phyloP scores from a whole-genome alignment of 257 asterid species.

The Gentiana macrophylla region DNA sequence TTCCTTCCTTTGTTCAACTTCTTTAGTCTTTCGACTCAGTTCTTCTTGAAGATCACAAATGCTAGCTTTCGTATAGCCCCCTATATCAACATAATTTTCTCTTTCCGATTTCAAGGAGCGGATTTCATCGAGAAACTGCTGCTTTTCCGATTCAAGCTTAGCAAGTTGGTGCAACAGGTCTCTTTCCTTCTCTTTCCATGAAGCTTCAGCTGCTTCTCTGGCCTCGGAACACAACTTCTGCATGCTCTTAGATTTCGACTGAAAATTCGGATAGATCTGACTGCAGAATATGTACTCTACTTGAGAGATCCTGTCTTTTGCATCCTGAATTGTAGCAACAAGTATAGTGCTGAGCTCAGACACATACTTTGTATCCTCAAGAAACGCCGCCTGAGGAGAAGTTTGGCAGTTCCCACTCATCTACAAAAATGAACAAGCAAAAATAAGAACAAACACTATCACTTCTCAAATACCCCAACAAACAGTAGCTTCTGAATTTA shows the following conservation, averaged over 20 bases:
- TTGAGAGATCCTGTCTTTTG: constrained; percentile 84
- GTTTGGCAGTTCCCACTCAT: constrained; percentile 45
- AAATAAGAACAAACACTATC: background rate
- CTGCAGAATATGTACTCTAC: constrained; percentile 80
- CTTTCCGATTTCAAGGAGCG: constrained; percentile 42
- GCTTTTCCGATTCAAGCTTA: constrained; percentile 43
- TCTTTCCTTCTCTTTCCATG: constrained; percentile 51
- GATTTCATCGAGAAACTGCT: constrained; percentile 47
- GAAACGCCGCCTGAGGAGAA: constrained; percentile 30
- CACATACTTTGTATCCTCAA: constrained; percentile 39
- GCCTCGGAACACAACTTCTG: constrained; percentile 56
- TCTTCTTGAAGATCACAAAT: constrained; percentile 38
- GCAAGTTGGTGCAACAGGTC: constrained; percentile 45
- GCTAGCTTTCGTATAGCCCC: constrained; percentile 31
- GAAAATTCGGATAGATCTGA: constrained; percentile 61
- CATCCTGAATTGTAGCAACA: constrained; percentile 82
- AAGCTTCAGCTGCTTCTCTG: constrained; percentile 53
- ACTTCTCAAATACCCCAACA: background rate
- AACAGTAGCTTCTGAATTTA: too few relatives aligned
- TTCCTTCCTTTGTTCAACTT: constrained; percentile 27
- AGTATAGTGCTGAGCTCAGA: constrained; percentile 73
- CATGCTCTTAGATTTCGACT: constrained; percentile 30
- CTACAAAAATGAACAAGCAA: constrained; percentile 5
- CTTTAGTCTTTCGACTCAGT: constrained; percentile 34
- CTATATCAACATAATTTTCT: constrained; percentile 24